Conservation (phyloP, 441 rosid species). For the Rhodomyrtus psidioides region DNA sequence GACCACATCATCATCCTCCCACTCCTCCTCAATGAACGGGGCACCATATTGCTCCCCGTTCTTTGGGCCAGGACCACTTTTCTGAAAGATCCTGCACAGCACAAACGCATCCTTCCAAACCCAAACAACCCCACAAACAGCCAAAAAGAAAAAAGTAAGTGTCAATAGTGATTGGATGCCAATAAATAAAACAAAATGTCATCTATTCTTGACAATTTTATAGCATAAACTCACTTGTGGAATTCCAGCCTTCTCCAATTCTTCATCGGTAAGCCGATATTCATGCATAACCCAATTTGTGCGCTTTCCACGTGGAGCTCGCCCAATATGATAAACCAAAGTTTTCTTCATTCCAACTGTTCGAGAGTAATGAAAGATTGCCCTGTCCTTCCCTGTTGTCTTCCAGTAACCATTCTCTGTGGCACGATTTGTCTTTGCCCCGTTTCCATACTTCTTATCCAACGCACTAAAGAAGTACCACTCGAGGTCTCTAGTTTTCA, state of each 20-base stretch:
- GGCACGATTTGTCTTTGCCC: conserved; percentile 86
- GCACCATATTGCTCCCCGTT: conserved; percentile 99
- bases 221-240: conserved; percentile 42
- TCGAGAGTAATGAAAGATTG: conserved; percentile 32
- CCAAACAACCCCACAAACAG: conserved; percentile 1
- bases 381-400: conserved; percentile 88
- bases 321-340: conserved; percentile 79
- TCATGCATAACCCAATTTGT: conserved; percentile 99
- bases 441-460: conserved; percentile 83
- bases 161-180: neutral
- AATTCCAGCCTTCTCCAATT: conserved; percentile 49
- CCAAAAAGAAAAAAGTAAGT: neutral
- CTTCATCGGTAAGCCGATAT: conserved; percentile 75
- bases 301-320: conserved; percentile 88
- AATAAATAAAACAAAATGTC: neutral
- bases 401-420: conserved; percentile 98
- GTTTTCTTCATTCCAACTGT: conserved; percentile 94
- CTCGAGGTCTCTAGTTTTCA: conserved; percentile 88
- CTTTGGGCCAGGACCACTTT: conserved; percentile 96
- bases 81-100: conserved; percentile 85
- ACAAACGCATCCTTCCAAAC: conserved; percentile 73
- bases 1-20: conserved; percentile 63
- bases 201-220: neutral
- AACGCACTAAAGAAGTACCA: conserved; percentile 88
- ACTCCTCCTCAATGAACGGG: conserved; percentile 91